Evolutionary conservation across 768 basidiomycete genomes (phyloP).

Genomic region (Lactifluus piperatus): DNA sequence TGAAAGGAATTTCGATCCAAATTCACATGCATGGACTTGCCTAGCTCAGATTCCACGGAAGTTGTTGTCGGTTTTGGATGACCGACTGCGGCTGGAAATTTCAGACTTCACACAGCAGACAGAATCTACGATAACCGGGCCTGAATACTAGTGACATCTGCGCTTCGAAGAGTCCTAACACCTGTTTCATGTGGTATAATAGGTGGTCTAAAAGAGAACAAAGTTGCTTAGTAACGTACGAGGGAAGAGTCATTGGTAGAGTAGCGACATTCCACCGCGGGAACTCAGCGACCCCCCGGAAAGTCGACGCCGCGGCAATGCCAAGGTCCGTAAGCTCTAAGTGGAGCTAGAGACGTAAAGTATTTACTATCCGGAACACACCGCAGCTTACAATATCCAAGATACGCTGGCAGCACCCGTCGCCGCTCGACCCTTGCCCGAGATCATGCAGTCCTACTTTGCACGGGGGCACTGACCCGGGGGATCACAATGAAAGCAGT

Average conservation of each 20-base stretch:
- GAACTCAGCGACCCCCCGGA: not conserved
- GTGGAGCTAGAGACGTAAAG: not conserved
- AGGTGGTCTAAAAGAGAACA: not conserved
- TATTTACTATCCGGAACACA: not conserved
- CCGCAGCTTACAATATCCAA: not conserved
- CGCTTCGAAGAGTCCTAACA: not conserved
- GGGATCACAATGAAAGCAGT: conserved; percentile 39
- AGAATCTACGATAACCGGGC: not conserved
- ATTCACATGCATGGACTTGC: too few relatives aligned
- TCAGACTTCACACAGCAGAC: not conserved
- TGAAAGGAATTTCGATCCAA: not conserved
- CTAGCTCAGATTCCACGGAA: too few relatives aligned
- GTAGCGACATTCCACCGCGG: not conserved
- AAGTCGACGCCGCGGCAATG: not conserved
- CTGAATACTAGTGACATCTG: not conserved
- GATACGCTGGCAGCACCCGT: not conserved
- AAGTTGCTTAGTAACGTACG: not conserved
- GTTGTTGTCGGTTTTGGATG: too few relatives aligned
- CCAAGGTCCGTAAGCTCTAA: not conserved
- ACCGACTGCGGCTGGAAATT: not conserved
- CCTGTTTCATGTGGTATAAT: not conserved
- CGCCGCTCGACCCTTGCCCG: conserved; percentile 23
- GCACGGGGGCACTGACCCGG: conserved; percentile 1
- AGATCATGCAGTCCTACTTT: conserved; percentile 8
- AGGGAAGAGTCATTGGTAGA: not conserved